Base-by-base conservation (phyloP, 2,329 filamentous ascomycete genomes). In the Trichoderma gracile region DNA sequence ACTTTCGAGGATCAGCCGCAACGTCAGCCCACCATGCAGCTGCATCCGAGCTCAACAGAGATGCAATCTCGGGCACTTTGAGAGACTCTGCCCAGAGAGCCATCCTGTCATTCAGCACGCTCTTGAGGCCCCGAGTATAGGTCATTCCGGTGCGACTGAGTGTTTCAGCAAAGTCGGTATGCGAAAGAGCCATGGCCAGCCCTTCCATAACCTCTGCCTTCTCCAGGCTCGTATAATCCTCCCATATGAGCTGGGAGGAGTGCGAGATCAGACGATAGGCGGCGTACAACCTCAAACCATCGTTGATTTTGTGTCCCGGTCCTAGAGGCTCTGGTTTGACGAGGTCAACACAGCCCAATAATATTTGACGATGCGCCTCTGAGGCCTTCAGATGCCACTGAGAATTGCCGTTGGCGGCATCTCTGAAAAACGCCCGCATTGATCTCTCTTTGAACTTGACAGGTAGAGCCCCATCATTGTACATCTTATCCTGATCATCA, bases 391-490 rank as follows among this genome's bases (percentile, higher is more conserved):
- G 66, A 1, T 56, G 64, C n/a, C 65, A 65, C 2, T 45, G 54
- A 0, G 57, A 66, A 4, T 38, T 42, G 5, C 56, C 57, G 2
- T 55, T 49, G 1, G 66, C 49, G 2, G 63, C 45, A n/a, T 70
- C 67, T 1, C 55, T 67, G 23, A 74, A 74, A 17, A 72, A 75
- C 0, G 67, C 42, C 5, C 70, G 66, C 73, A 75, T 74, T 0
- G 72, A 74, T 0, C 73, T 69, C 25, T 74, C 73, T 5, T 71
- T 63, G 10, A 75, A 74, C 7, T 72, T 72, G 14, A 75, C 70
- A 0, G 69, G 68, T 1, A 75, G 63, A 0, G 60, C 47, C 0
- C 69, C 73, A 33, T 75, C 73, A 7, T 73, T 66, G 14, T 73
- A 75, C 3, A 68, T 53, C 0, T 61, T 45, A 1, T 72, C 70